Evolutionary conservation across 352 stramenopile genomes (phyloP).

Genomic region (Pythium aquatile): DNA sequence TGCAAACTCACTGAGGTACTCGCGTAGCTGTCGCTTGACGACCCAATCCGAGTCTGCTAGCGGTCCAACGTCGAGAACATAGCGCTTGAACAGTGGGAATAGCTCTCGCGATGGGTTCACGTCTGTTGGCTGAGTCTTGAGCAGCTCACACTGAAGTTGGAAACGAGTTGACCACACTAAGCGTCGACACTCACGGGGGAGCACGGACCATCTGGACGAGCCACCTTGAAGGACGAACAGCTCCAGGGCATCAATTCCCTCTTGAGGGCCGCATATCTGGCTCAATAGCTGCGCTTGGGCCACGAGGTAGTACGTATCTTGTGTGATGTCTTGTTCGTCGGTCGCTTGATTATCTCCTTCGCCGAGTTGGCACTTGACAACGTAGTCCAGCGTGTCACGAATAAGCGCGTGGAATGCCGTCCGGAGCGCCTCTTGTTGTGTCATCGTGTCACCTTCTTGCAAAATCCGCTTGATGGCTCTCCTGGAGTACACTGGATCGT

Average conservation of each 20-base stretch:
- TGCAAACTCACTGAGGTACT: neutral
- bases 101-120: slow-evolving; percentile 3
- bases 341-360: neutral
- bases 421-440: neutral
- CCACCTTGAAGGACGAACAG: slow-evolving; percentile 13
- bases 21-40: neutral
- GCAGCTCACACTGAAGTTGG: slow-evolving; percentile 14
- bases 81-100: slow-evolving; percentile 12
- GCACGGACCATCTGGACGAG: slow-evolving; percentile 1
- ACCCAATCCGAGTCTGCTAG: neutral
- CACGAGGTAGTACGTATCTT: slow-evolving; percentile 23
- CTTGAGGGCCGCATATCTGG: slow-evolving; percentile 9
- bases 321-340: slow-evolving; percentile 23
- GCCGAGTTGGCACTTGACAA: slow-evolving; percentile 10
- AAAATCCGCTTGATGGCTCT: slow-evolving; percentile 6
- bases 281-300: slow-evolving; percentile 17
- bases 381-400: slow-evolving; percentile 10
- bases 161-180: slow-evolving; percentile 21
- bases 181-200: slow-evolving; percentile 13
- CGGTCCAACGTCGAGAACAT: slow-evolving; percentile 14
- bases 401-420: slow-evolving; percentile 2
- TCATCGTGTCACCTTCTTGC: neutral
- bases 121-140: neutral
- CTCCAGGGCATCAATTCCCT: slow-evolving; percentile 17
- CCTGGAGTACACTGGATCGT: slow-evolving; percentile 16